Base-by-base conservation (phyloP, 768 basidiomycete species). In the Kwoniella botswanensis region DNA sequence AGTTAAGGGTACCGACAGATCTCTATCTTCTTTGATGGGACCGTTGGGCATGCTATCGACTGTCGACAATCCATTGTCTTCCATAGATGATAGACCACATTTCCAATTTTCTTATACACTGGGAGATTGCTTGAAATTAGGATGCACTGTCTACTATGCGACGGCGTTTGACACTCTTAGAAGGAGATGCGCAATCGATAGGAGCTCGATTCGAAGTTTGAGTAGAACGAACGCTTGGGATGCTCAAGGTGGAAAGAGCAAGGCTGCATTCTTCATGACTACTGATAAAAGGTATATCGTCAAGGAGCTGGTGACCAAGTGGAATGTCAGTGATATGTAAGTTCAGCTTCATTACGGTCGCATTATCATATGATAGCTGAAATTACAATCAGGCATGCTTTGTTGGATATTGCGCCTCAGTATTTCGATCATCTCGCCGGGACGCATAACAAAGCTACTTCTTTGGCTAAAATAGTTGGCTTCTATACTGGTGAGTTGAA, bases 271-370 rank as follows among this genome's bases (percentile, higher is more conserved):
- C 78, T 92, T 92, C 90, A 92, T 91, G 86, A 92, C 91, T 57
- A 81, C 84, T 29, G 92, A 94, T 81, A 88, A 91, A 73, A 85
- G 88, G 70, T 92, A 90, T 78, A 89, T 94, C 74, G 90, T 93
- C 85, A 93, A 93, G 87, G 92, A 92, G 21, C 83, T 93, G 70
- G 90, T 94, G 17, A 90, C 90, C 82, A 91, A 91, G 15, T 93
- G 92, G 92, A 92, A 92, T 82, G 92, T 92, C 52, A 90, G 90
- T 5, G 92, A 93, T 84, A 82, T 92, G 91, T 92, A 76, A 85
- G 91, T 83, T 9, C 18, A 41, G 7, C 41, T 21, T 43, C 29
- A 35, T 65, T 18, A 11, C 9, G 10, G n/a, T 10, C 22, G 10
- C 21, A 44, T 12, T 53, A 15, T 42, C 18, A 46, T 46, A 17